These are phyloP conservation scores for Lactarius akahatsu DNA, from an alignment of 768 basidiomycete species.

Conservation along the genomic window DNA sequence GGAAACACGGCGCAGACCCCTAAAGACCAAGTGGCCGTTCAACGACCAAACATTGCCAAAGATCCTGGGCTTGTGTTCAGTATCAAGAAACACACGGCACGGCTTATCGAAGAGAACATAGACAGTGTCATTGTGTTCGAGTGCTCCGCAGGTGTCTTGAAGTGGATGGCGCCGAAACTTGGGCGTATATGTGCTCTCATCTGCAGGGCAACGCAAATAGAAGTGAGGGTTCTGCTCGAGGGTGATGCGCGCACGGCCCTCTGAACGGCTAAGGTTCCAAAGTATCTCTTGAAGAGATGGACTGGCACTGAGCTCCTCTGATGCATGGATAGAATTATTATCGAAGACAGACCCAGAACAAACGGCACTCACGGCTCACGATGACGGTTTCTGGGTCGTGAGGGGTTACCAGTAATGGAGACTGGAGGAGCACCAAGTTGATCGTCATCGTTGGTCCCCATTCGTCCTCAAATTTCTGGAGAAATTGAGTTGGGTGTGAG, in stretches of 20 bases:
- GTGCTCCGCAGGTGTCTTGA: neutral
- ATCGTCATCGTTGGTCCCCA: neutral
- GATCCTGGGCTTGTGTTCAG: neutral
- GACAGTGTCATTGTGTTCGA: neutral
- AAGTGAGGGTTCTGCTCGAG: neutral
- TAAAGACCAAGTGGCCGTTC: neutral
- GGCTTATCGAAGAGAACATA: neutral
- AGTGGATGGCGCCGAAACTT: neutral
- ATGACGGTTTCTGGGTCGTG: neutral
- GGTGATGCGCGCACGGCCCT: neutral
- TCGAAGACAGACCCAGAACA: neutral
- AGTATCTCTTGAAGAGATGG: neutral
- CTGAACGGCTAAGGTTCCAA: neutral
- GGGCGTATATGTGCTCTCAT: neutral
- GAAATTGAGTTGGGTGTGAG: neutral
- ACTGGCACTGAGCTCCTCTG: neutral
- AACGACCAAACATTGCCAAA: neutral
- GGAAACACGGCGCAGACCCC: neutral
- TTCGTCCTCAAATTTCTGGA: neutral
- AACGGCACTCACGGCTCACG: neutral
- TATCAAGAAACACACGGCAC: neutral
- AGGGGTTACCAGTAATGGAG: neutral
- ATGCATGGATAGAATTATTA: neutral
- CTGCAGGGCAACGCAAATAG: neutral
- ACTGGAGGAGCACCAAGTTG: neutral